phyloP scores from a whole-genome alignment of 805 yeast species.

The Sugiyamaella chiloensis region DNA sequence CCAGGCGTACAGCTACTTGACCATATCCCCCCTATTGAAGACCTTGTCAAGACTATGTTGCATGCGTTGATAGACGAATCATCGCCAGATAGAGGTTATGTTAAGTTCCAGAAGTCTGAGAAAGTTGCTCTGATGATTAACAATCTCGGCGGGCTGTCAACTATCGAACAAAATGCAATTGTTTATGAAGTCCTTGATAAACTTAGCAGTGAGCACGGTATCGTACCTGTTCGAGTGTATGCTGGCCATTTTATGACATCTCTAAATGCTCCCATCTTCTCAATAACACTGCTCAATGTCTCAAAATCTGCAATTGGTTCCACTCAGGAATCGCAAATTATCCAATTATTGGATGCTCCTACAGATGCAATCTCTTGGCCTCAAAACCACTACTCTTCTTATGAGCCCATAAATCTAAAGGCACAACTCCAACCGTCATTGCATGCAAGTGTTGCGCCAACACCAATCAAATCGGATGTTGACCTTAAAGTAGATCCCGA shows the following conservation, averaged over 20 bases:
- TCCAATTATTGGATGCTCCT: conserved; percentile 62
- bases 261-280: conserved; percentile 84
- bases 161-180: conserved; percentile 69
- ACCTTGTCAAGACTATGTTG: conserved; percentile 52
- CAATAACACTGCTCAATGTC: conserved; percentile 72
- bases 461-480: conserved; percentile 22
- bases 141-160: conserved; percentile 85
- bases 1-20: conserved; percentile 67
- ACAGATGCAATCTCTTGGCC: conserved; percentile 84
- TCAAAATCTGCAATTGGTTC: conserved; percentile 43
- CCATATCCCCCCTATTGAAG: conserved; percentile 67
- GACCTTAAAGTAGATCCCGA: conserved; percentile 23
- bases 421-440: conserved; percentile 15
- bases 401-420: conserved; percentile 15
- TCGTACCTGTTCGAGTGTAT: conserved; percentile 62
- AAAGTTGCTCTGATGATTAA: conserved; percentile 69
- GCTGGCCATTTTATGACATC: conserved; percentile 84
- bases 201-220: conserved; percentile 46
- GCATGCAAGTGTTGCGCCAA: conserved; percentile 8
- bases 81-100: conserved; percentile 78
- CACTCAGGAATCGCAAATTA: conserved; percentile 34
- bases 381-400: conserved; percentile 37
- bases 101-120: conserved; percentile 58
- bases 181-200: conserved; percentile 53
- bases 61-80: conserved; percentile 55